These are phyloP conservation scores for Chlorociboria aeruginascens DNA, from an alignment of 495 filamentous ascomycete species.

Conservation along the genomic window DNA sequence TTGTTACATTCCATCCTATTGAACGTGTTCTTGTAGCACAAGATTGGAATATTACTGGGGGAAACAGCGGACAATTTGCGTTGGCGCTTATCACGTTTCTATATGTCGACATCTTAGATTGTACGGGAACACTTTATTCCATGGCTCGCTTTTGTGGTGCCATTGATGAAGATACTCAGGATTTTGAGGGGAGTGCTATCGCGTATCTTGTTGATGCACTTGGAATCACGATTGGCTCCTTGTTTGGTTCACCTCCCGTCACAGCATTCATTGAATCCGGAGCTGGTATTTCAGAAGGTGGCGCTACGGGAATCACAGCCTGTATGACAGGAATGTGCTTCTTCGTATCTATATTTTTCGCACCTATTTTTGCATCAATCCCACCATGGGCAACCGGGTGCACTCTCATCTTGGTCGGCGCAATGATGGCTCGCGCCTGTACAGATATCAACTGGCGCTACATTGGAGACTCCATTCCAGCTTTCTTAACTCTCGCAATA, in stretches of 20 bases:
- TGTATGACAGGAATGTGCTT: slow-evolving; percentile 65
- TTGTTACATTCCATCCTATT: slow-evolving; percentile 70
- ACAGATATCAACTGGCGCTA: slow-evolving; percentile 79
- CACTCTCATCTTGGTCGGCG: slow-evolving; percentile 68
- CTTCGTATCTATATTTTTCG: slow-evolving; percentile 79
- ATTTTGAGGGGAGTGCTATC: slow-evolving; percentile 67
- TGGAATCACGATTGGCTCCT: slow-evolving; percentile 62
- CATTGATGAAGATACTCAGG: slow-evolving; percentile 59
- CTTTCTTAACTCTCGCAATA: slow-evolving; percentile 65
- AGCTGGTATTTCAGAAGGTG: slow-evolving; percentile 75
- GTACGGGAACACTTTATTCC: slow-evolving; percentile 66
- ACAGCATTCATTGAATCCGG: slow-evolving; percentile 78
- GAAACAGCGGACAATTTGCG: slow-evolving; percentile 55
- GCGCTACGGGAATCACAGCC: slow-evolving; percentile 71
- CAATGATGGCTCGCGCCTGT: slow-evolving; percentile 65
- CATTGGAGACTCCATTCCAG: slow-evolving; percentile 63
- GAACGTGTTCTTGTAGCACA: slow-evolving; percentile 49
- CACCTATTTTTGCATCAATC: slow-evolving; percentile 75
- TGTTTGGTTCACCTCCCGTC: slow-evolving; percentile 63
- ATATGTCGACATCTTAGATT: slow-evolving; percentile 75
- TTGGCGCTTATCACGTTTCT: slow-evolving; percentile 74
- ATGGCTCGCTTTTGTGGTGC: slow-evolving; percentile 70
- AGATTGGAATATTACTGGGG: slow-evolving; percentile 51
- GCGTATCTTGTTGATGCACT: slow-evolving; percentile 73
- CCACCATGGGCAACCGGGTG: slow-evolving; percentile 76